Percentiles rank a stretch among this genome's conserved stretches.
phyloP scores from a whole-genome alignment of 192 early-diverging fungal genomes.

The Oehlia diaphana region DNA sequence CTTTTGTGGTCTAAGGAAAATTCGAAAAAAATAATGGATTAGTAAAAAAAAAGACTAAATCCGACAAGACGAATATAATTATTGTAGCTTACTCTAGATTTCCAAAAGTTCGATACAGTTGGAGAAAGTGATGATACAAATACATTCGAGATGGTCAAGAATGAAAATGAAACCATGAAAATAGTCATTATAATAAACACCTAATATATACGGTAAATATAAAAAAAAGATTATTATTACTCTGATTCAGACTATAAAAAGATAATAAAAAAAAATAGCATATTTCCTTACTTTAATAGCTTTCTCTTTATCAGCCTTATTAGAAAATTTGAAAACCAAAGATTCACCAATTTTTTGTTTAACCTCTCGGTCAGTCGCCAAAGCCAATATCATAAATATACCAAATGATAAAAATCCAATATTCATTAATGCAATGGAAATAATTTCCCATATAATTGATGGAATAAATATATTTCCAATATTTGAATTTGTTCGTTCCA shows the following conservation, averaged over 20 bases:
- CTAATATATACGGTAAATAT: background rate
- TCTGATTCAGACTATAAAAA: background rate
- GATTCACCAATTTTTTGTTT: conserved; percentile 18
- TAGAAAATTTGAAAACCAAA: conserved; percentile 9
- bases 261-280: background rate
- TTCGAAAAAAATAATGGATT: background rate
- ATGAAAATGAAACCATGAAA: conserved; percentile 12
- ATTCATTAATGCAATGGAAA: conserved; percentile 3
- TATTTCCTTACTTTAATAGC: background rate
- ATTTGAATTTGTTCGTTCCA: background rate
- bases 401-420: conserved; percentile 3
- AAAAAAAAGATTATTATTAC: too few relatives aligned
- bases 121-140: background rate
- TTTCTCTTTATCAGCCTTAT: background rate
- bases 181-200: background rate
- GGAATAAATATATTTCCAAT: background rate
- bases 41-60: background rate
- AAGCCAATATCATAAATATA: background rate
- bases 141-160: background rate
- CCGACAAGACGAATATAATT: background rate
- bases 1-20: background rate
- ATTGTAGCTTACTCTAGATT: background rate
- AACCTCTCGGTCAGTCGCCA: conserved; percentile 1
- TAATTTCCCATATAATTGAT: background rate
- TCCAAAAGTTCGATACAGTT: conserved; percentile 15